phyloP scores from a whole-genome alignment of 192 early-diverging fungal genomes.

The Pilobolus umbonatus region DNA sequence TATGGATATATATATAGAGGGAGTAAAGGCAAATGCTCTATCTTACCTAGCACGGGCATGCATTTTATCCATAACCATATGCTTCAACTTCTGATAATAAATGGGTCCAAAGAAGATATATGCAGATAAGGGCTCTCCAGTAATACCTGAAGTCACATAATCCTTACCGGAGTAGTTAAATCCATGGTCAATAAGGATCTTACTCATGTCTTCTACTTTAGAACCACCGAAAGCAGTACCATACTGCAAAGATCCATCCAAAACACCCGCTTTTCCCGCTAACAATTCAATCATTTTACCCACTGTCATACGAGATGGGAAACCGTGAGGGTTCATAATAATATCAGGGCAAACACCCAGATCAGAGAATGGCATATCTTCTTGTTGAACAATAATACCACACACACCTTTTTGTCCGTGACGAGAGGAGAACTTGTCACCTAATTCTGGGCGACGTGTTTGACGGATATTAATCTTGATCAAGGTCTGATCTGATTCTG shows the following conservation, averaged over 20 bases:
- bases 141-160: constrained; percentile 86
- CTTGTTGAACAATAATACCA: constrained; percentile 94
- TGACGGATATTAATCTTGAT: constrained; percentile 89
- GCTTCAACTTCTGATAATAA: constrained; percentile 97
- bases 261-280: constrained; percentile 91
- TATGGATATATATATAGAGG: background rate
- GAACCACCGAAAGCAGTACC: constrained; percentile 94
- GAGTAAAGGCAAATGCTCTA: background rate
- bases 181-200: constrained; percentile 85
- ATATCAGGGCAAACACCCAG: constrained; percentile 89
- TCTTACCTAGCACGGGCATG: constrained; percentile 78
- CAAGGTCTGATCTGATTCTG: constrained; percentile 86
- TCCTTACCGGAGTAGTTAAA: constrained; percentile 98
- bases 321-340: constrained; percentile 99
- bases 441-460: constrained; percentile 91
- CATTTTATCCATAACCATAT: constrained; percentile 99
- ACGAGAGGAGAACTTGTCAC: constrained; percentile 97
- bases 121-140: constrained; percentile 85
- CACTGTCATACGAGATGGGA: constrained; percentile 98
- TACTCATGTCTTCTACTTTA: constrained; percentile 95
- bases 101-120: constrained; percentile 97
- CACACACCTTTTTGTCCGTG: constrained; percentile 98
- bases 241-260: constrained; percentile 90
- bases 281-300: constrained; percentile 99
- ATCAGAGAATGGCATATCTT: constrained; percentile 97